A percentile compares a stretch with the other conserved stretches of the same genome.
Evolutionary conservation across 305 asterid genomes (phyloP).

Genomic region (Solanum hybrid): DNA sequence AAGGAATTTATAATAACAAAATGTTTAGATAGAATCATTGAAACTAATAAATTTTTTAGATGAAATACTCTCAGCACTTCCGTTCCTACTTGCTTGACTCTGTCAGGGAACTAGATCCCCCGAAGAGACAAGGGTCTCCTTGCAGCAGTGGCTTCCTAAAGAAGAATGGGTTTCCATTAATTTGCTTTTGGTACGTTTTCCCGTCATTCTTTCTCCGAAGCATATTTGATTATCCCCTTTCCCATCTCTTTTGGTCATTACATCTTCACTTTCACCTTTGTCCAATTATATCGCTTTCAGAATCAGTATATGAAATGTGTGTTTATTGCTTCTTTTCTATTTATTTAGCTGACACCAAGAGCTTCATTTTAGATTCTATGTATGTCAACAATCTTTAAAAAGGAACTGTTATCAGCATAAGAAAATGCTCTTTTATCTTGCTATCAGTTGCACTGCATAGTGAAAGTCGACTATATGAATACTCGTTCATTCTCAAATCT

Average conservation of each 20-base stretch:
- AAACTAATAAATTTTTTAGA: no score
- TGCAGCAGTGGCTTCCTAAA: constrained; percentile 95
- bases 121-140: constrained; percentile 74
- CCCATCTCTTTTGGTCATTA: not conserved
- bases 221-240: not conserved
- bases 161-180: constrained; percentile 96
- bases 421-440: not conserved
- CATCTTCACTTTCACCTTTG: not conserved
- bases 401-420: no score
- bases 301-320: not conserved
- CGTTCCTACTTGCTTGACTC: not conserved
- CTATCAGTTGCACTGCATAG: not conserved
- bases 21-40: not conserved
- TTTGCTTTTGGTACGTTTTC: constrained; percentile 72
- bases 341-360: not conserved
- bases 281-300: not conserved
- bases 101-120: constrained; percentile 66
- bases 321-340: not conserved
- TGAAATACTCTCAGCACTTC: not conserved
- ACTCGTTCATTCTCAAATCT: no score
- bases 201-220: not conserved
- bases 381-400: no score
- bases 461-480: not conserved
- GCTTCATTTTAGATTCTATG: no score
- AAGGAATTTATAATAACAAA: not conserved